Evolutionary conservation across 2,329 filamentous ascomycete genomes (phyloP).

Genomic region (Colletotrichum abscissum): DNA sequence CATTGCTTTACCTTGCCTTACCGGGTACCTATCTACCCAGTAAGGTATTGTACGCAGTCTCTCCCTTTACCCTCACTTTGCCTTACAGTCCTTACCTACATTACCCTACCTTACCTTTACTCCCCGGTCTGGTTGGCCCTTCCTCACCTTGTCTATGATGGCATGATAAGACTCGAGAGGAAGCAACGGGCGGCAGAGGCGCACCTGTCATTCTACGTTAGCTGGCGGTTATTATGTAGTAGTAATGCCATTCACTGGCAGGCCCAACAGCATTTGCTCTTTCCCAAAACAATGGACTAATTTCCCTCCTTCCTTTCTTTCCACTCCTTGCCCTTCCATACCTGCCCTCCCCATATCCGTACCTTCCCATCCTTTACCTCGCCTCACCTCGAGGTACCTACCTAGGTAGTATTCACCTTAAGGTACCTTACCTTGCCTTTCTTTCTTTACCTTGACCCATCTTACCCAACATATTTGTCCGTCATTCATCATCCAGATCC

Average conservation of each 20-base stretch:
- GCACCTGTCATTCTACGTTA: not conserved
- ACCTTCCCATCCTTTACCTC: too few species aligned
- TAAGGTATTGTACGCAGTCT: not conserved
- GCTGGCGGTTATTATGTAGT: not conserved
- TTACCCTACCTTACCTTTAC: not conserved
- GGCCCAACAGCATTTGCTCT: not conserved
- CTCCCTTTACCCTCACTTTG: not conserved
- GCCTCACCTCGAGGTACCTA: too few species aligned
- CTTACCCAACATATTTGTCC: not conserved
- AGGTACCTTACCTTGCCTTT: too few species aligned
- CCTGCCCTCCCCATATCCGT: not conserved
- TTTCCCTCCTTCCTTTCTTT: not conserved
- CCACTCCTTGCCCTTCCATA: not conserved
- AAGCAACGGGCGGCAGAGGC: not conserved
- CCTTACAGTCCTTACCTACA: not conserved
- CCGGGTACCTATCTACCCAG: too few species aligned
- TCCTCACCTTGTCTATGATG: not conserved
- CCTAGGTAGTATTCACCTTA: too few species aligned
- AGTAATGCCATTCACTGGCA: not conserved
- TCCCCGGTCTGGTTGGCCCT: not conserved
- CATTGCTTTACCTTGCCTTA: too few species aligned
- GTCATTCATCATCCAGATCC: not conserved
- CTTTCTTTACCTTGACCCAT: not conserved
- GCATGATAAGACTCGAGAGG: not conserved
- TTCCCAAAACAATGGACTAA: conserved; percentile 21